phyloP scores from a whole-genome alignment of 495 filamentous ascomycete species.

The Xylaria curta region DNA sequence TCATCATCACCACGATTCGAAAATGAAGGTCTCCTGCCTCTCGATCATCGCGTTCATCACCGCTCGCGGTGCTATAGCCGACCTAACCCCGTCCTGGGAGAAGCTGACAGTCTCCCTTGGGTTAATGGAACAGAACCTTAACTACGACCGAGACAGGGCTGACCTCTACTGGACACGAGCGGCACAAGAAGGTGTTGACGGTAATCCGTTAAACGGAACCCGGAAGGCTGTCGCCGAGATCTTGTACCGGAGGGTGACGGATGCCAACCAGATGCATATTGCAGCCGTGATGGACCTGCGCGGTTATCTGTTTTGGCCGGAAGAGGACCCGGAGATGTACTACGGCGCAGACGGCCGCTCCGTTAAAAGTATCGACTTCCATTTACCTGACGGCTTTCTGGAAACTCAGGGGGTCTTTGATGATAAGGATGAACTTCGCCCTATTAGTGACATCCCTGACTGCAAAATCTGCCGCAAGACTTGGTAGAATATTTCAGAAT shows the following conservation, averaged over 20 bases:
- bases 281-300: background rate
- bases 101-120: background rate
- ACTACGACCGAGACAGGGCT: background rate
- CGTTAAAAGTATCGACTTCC: background rate
- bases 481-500: background rate
- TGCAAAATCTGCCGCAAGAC: background rate
- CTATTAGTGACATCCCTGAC: background rate
- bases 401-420: background rate
- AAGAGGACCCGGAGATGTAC: background rate
- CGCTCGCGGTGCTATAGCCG: background rate
- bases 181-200: background rate
- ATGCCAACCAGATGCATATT: constrained; percentile 4
- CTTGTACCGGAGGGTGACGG: background rate
- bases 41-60: background rate
- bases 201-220: background rate
- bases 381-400: background rate
- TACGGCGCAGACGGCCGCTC: background rate
- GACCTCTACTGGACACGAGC: background rate
- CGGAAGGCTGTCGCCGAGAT: background rate
- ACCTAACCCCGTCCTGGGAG: background rate
- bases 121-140: background rate
- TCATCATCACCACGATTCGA: background rate
- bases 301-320: background rate
- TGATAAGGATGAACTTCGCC: background rate
- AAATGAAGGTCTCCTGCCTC: constrained; percentile 1